These are phyloP conservation scores for Trypanosoma melophagium DNA, from an alignment of 208 protist species.

Conservation along the genomic window DNA sequence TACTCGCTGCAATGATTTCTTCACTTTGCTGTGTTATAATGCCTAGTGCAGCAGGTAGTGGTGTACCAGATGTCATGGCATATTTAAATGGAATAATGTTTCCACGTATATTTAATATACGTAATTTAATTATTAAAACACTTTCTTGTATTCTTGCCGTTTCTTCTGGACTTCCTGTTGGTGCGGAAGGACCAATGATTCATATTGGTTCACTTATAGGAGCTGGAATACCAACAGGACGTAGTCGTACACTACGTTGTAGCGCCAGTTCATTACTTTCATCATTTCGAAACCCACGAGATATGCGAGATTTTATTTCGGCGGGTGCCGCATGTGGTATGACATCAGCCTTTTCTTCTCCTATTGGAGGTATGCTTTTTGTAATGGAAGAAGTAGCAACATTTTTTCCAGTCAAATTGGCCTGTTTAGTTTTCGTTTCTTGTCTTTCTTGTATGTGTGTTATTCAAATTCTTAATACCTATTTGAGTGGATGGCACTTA, in stretches of 20 bases:
- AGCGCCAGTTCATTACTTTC: slow-evolving; percentile 53
- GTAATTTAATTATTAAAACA: slow-evolving; percentile 79
- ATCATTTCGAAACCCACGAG: slow-evolving; percentile 67
- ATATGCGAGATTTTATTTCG: slow-evolving; percentile 89
- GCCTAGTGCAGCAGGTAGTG: slow-evolving; percentile 71
- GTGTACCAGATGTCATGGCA: slow-evolving; percentile 85
- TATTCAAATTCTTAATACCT: slow-evolving; percentile 64
- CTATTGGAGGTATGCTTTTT: slow-evolving; percentile 91
- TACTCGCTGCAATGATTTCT: slow-evolving; percentile 46
- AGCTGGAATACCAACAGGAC: slow-evolving; percentile 77
- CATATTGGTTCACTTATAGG: slow-evolving; percentile 90
- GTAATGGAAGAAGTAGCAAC: slow-evolving; percentile 89
- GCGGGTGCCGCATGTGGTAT: slow-evolving; percentile 89
- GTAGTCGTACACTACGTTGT: slow-evolving; percentile 56
- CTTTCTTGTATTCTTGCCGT: slow-evolving; percentile 78
- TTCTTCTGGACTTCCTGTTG: slow-evolving; percentile 72
- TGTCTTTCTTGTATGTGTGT: slow-evolving; percentile 79
- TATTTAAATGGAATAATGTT: slow-evolving; percentile 90
- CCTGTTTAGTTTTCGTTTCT: slow-evolving; percentile 85
- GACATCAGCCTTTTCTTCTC: slow-evolving; percentile 87
- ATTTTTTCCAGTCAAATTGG: slow-evolving; percentile 70
- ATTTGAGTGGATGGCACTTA: slow-evolving; percentile 51
- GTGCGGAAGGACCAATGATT: slow-evolving; percentile 92
- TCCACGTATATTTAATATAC: slow-evolving; percentile 77
- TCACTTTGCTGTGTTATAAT: slow-evolving; percentile 74